Evolutionary conservation across 2,329 filamentous ascomycete genomes (phyloP), one percentile per base, ranked within the genome.

Genomic region (Boeremia exigua): DNA sequence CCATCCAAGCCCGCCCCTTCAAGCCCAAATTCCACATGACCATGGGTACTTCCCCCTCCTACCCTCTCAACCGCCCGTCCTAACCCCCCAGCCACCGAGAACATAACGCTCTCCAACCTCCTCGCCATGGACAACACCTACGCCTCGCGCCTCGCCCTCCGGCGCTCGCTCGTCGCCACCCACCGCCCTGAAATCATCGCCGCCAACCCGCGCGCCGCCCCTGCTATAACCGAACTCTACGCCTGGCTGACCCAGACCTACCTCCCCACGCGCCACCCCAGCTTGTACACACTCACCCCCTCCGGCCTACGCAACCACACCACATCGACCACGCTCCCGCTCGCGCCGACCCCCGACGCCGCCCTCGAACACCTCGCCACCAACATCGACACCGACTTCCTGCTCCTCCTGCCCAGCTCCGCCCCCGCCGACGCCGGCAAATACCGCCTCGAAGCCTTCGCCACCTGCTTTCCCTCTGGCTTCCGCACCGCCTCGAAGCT

Each of bases 11-110:
- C 10, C 77, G 85, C 12, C 82, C 83, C 0, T 86, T 86, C 71
- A 86, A 85, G 68, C 80, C 83, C 5, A 86, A 82, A 62, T 88
- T 85, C 65, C 81, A 87, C 65, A 70, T 88, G 46, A 87, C 85
- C 6, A 88, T 88, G 86, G 82, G 85, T 86, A 59, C 12, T 23
- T 44, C 14, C 6, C 12, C n/a, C n/a, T n/a, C 25, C 10, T 32
- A 23, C 14, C 12, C 14, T 36, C 7, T 33, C 17, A 15, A 42
- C 25, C 9, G 12, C 3, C 25, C 14, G 2, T 19, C 2, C 33
- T 55, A 32, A 32, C 17, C 8, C 4, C 25, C 15, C 62, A 86
- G 84, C 79, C 4, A 76, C 87, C 23, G 79, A 85, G 64, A 82
- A 76, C 39, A 78, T 80, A 12, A 67, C 79, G 8, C 68, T 83